A percentile compares a stretch with the other conserved stretches of the same genome.
phyloP scores from a whole-genome alignment of 2,329 filamentous ascomycete species.

The Thyridium curvatum region DNA sequence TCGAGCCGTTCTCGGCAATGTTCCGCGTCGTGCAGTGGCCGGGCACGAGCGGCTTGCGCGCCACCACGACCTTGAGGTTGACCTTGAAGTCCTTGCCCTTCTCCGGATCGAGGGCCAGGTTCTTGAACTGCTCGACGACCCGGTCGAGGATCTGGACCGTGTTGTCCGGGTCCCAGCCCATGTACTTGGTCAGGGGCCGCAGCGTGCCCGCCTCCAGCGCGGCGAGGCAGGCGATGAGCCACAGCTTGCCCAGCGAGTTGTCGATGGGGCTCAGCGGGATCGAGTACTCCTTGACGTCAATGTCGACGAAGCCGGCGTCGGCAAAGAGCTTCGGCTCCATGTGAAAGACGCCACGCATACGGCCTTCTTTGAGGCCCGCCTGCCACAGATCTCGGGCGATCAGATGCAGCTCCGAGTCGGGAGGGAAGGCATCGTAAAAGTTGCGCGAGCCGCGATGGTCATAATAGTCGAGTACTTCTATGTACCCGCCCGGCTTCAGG shows the following conservation, averaged over 20 bases:
- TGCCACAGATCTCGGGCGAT: constrained; percentile 16
- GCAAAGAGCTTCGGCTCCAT: constrained; percentile 22
- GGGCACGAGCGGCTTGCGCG: constrained; percentile 37
- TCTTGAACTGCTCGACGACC: constrained; percentile 41
- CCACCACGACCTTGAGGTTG: constrained; percentile 42
- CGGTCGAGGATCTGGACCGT: constrained; percentile 19
- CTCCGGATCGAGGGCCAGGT: constrained; percentile 38
- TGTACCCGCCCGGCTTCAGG: constrained; percentile 45
- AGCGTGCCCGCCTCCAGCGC: constrained; percentile 36
- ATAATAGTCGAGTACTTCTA: constrained; percentile 39
- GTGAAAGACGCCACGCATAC: constrained; percentile 11
- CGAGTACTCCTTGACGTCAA: constrained; percentile 33
- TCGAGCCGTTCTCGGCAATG: constrained; percentile 13
- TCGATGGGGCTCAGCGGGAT: constrained; percentile 38
- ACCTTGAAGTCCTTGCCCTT: constrained; percentile 35
- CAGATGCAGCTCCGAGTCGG: constrained; percentile 36
- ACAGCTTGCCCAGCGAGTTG: constrained; percentile 35
- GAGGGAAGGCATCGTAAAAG: constrained; percentile 16
- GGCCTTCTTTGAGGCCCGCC: constrained; percentile 34
- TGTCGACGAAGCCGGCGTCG: constrained; percentile 35
- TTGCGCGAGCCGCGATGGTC: constrained; percentile 23
- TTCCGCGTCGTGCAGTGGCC: constrained; percentile 18
- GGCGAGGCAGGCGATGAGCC: constrained; percentile 33
- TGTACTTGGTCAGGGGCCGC: constrained; percentile 44
- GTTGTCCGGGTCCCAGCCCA: constrained; percentile 38